Evolutionary conservation across 371 early-diverging fungal genomes (phyloP).

Genomic region (Scutellospora calospora): DNA sequence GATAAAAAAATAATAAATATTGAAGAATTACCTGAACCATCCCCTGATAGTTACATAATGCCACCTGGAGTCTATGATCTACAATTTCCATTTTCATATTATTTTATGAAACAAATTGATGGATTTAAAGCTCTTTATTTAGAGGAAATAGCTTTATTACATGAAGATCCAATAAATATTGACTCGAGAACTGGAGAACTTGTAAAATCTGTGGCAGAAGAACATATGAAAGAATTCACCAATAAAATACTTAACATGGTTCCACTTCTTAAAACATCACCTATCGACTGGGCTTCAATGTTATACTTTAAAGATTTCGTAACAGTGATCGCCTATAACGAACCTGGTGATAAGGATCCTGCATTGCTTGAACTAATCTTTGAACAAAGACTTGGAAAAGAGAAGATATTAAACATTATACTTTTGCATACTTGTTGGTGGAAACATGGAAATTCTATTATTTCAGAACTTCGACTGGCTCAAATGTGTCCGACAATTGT

Average conservation of each 20-base stretch:
- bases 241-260: constrained; percentile 15
- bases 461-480: constrained; percentile 21
- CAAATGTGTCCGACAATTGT: constrained; percentile 23
- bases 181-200: constrained; percentile 29
- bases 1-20: constrained; percentile 32
- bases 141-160: constrained; percentile 19
- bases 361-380: constrained; percentile 6
- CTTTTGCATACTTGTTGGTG: constrained; percentile 39
- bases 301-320: constrained; percentile 39
- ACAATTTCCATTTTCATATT: constrained; percentile 43
- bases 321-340: background rate
- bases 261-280: constrained; percentile 34
- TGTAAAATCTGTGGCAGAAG: background rate
- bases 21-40: constrained; percentile 10
- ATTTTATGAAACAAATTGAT: constrained; percentile 41
- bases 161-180: constrained; percentile 36
- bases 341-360: background rate
- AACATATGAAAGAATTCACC: constrained; percentile 6
- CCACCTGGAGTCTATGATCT: constrained; percentile 31
- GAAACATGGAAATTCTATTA: constrained; percentile 14
- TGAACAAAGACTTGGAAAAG: background rate
- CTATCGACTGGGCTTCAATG: background rate
- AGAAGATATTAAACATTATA: constrained; percentile 31
- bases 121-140: constrained; percentile 32
- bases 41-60: constrained; percentile 29